These are phyloP conservation scores for Phaseolus lunatus DNA, from an alignment of 306 rosid genomes.

Conservation along the genomic window DNA sequence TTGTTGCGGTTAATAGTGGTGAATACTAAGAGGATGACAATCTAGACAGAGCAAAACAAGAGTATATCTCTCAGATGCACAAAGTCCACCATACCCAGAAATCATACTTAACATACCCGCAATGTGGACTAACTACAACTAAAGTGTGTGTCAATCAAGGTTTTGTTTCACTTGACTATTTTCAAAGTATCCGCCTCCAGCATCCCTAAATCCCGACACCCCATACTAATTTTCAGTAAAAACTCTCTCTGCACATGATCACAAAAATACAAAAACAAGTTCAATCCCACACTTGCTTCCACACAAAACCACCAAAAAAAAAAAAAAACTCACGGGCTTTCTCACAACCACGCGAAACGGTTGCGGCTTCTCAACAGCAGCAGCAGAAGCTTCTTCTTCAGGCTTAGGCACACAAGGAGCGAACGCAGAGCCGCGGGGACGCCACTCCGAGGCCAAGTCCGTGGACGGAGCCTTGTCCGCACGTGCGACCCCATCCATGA, in stretches of 20 bases:
- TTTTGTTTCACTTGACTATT: conserved; percentile 4
- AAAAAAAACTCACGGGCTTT: conserved; percentile 69
- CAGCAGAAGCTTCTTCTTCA: conserved; percentile 5
- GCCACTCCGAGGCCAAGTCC: conserved; percentile 56
- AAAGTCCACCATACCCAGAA: conserved; percentile 10
- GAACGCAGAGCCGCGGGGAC: conserved; percentile 66
- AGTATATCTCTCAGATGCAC: not conserved
- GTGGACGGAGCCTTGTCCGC: conserved; percentile 54
- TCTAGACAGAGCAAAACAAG: not conserved
- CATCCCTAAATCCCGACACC: conserved; percentile 20
- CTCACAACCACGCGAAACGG: conserved; percentile 62
- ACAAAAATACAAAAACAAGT: conserved; percentile 18
- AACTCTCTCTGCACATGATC: conserved; percentile 13
- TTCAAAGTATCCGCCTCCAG: conserved; percentile 4
- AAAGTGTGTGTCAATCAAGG: not conserved
- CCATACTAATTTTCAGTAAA: conserved; percentile 15
- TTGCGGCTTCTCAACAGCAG: conserved; percentile 53
- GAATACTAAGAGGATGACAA: not conserved
- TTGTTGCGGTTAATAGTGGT: not conserved
- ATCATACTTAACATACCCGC: not conserved
- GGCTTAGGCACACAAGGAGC: conserved; percentile 55
- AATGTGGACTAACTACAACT: conserved; percentile 28
- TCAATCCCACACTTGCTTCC: not conserved
- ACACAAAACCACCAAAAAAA: not conserved
- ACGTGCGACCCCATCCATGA: conserved; percentile 78